Base-by-base conservation (phyloP, 2,329 filamentous ascomycete species). In the Calcarisporium arbuscula region DNA sequence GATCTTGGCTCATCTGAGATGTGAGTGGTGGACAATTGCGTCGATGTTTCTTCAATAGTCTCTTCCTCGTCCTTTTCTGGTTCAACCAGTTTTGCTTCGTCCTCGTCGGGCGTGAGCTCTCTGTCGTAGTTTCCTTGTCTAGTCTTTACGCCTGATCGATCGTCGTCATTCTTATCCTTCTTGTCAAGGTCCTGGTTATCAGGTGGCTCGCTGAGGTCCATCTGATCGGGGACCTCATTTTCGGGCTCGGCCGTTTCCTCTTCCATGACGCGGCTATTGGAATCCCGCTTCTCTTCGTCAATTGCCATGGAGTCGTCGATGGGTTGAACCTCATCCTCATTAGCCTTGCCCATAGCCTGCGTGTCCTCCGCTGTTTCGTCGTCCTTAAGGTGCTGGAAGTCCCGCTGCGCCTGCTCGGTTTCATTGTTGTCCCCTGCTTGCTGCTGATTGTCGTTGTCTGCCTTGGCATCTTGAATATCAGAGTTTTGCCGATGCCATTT, bases 341-440 rank as follows among this genome's bases (percentile, higher is more conserved):
- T 84, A 5, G 90, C 86, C 25, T 85, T 82, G 21, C 92, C 94
- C 51, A 98, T 74, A 11, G 92, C 92, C 61, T 98, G 92, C 2
- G 87, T 80, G 37, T 95, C 89, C n/a, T 83, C 77, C 35, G 81
- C 72, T 19, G 80, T 76, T 19, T 92, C 75, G 40, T 95, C 86
- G 45, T 95, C 80, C 41, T 83, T 82, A 4, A 96, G 68, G 60
- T 99, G 92, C 62, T 96, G 88, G 53, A 95, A 95, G 53, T 95
- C 88, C n/a, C 76, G 77, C 52, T 82, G 72, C 8, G 75, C 70
- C 69, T 86, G 82, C 42, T 92, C 80, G n/a, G 79, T 68, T 40
- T 85, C 77, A 45, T 63, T 60, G 12, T 46, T 43, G 7, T 43
- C 27, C 28, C 65, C 56, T 27, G 70, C 58, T 23, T 62, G 63